These are phyloP conservation scores for Clonostachys byssicola DNA, from an alignment of 2,329 filamentous ascomycete genomes.

Conservation along the genomic window DNA sequence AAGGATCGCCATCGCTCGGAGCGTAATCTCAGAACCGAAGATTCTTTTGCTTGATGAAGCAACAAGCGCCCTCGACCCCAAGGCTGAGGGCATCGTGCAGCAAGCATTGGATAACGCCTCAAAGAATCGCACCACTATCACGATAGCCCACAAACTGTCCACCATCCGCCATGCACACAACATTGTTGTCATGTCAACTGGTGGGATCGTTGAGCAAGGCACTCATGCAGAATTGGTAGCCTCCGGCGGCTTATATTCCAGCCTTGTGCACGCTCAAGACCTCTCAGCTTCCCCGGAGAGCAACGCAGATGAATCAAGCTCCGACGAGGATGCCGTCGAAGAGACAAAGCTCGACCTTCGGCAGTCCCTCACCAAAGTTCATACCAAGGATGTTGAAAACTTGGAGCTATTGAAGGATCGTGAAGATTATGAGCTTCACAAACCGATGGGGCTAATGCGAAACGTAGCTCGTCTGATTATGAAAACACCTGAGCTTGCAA, in stretches of 20 bases:
- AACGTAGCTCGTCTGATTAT: too few species aligned
- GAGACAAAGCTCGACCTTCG: too few species aligned
- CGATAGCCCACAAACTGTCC: conserved; percentile 52
- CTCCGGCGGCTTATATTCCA: conserved; percentile 6
- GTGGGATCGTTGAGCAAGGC: conserved; percentile 48
- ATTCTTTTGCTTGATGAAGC: conserved; percentile 61
- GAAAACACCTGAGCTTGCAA: background rate
- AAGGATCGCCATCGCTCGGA: conserved; percentile 50
- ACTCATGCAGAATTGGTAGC: conserved; percentile 4
- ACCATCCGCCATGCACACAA: conserved; percentile 54
- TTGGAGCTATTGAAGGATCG: too few species aligned
- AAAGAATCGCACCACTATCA: conserved; percentile 51
- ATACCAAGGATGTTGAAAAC: too few species aligned
- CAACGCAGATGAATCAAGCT: too few species aligned
- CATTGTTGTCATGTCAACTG: conserved; percentile 54
- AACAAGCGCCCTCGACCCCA: conserved; percentile 42
- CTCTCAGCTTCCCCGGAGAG: background rate
- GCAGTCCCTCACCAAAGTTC: too few species aligned
- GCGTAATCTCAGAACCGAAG: conserved; percentile 24
- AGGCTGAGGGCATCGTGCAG: conserved; percentile 39
- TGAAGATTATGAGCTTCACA: too few species aligned
- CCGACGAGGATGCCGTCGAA: too few species aligned
- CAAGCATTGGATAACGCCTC: conserved; percentile 44
- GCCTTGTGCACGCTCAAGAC: conserved; percentile 11
- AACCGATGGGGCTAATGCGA: too few species aligned